phyloP scores from a whole-genome alignment of 2,329 filamentous ascomycete species.

The Nakataea oryzae region DNA sequence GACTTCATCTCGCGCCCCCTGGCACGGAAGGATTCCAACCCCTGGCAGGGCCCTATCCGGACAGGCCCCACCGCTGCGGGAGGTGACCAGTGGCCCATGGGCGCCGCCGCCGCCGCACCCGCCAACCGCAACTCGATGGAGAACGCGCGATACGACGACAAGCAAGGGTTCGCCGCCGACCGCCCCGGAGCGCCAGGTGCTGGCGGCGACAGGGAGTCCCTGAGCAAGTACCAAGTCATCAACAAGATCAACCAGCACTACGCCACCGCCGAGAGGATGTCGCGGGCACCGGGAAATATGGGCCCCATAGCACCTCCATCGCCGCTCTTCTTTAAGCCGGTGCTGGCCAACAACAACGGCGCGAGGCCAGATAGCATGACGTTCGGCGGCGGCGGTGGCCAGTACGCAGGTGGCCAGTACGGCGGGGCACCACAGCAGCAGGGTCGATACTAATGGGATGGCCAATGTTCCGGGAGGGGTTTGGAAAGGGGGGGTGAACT shows the following conservation, averaged over 20 bases:
- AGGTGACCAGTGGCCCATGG: neutral
- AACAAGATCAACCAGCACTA: neutral
- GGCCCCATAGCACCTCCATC: neutral
- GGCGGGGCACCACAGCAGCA: neutral
- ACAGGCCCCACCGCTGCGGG: neutral
- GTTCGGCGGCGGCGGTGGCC: neutral
- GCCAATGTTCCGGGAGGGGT: no score
- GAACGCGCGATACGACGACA: neutral
- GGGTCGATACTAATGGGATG: neutral
- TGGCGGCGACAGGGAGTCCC: neutral
- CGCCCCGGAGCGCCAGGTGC: no score
- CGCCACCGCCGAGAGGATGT: neutral
- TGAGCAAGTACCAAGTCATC: neutral
- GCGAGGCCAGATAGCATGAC: neutral
- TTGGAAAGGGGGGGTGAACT: no score
- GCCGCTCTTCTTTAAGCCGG: neutral
- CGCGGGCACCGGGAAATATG: neutral
- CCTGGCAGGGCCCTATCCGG: neutral
- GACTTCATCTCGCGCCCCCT: neutral
- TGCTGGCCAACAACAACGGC: neutral
- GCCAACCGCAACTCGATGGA: neutral
- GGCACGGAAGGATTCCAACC: neutral
- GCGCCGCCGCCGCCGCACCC: neutral
- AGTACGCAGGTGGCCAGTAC: neutral
- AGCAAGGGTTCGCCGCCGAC: neutral